Evolutionary conservation across 1,139 yeast species (phyloP), one percentile per base, ranked within the genome.

Genomic region (Saccharomyces pastorianus): DNA sequence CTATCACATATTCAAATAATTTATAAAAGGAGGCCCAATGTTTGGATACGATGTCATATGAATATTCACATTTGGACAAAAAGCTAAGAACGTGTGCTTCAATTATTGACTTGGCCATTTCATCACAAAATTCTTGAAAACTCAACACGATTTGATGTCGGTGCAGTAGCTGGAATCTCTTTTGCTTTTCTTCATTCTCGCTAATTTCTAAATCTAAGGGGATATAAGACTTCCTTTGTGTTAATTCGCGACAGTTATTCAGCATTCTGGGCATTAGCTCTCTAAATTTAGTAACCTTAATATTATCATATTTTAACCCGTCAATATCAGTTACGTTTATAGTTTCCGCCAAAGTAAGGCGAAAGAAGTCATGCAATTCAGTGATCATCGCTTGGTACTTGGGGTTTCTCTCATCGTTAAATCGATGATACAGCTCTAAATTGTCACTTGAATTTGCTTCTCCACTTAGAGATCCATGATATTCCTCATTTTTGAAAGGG

Each of bases 321-420:
- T 55, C 29, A 2, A 60, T 31, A 27, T 61, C 59, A 5, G 55
- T 32, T n/a, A 59, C 50, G n/a, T 49, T 51, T 3, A 53, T 41
- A 2, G 65, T 62, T 6, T 69, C 56, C 25, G 57, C 59, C 25
- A 69, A 38, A 4, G 44, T 38, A 20, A 38, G 25, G 3, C 13
- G 25, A 11, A 38, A 38, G 7, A 38, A 38, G 7, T 38, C 44
- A 9, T 38, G 44, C 44, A 38, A 4, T 8, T 38, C 44, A 20
- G n/a, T 26, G 6, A 38, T 38, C 25, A 38, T 38, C 13, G 4
- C 11, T 5, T 9, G 44, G 25, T 38, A 38, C 25, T 17, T 38
- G 44, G 44, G 44, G n/a, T 20, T 38, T 20, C 25, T 9, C n/a
- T 38, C 44, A 38, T 38, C 26, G 26, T 38, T 38, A 38, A 38